These are phyloP conservation scores for Talaromyces amestolkiae DNA, from an alignment of 2,329 filamentous ascomycete species.

Conservation along the genomic window DNA sequence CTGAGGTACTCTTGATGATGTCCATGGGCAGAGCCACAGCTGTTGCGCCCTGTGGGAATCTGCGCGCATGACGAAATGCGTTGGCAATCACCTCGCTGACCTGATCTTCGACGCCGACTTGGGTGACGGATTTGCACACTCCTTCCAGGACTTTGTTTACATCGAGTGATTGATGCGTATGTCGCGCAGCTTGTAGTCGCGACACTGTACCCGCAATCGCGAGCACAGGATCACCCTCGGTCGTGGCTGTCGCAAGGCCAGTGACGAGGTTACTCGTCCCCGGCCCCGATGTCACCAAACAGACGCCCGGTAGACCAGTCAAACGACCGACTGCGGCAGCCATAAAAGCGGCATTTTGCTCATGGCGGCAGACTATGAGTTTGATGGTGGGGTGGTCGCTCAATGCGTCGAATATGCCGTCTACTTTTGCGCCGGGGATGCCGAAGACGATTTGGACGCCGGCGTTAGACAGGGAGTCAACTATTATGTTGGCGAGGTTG, in stretches of 20 bases:
- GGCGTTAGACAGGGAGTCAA: constrained; percentile 19
- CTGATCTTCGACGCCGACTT: constrained; percentile 19
- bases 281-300: constrained; percentile 18
- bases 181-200: constrained; percentile 18
- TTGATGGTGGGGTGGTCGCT: constrained; percentile 18
- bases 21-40: constrained; percentile 20
- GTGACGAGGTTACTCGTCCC: constrained; percentile 21
- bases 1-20: constrained; percentile 20
- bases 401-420: constrained; percentile 19
- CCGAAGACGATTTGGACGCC: constrained; percentile 20
- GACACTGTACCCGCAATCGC: constrained; percentile 18
- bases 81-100: constrained; percentile 20
- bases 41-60: constrained; percentile 15
- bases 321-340: constrained; percentile 18
- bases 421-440: constrained; percentile 20
- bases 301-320: constrained; percentile 17
- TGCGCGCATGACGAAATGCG: constrained; percentile 16
- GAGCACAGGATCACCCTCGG: constrained; percentile 19
- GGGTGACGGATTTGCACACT: constrained; percentile 17
- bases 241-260: constrained; percentile 18
- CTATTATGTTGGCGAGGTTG: constrained; percentile 17
- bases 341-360: constrained; percentile 20
- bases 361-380: constrained; percentile 19
- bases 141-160: constrained; percentile 19
- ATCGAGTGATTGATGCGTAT: constrained; percentile 18